Evolutionary conservation across 371 early-diverging fungal genomes (phyloP), one percentile per base, ranked within the genome.

Genomic region (Modicella reniformis): DNA sequence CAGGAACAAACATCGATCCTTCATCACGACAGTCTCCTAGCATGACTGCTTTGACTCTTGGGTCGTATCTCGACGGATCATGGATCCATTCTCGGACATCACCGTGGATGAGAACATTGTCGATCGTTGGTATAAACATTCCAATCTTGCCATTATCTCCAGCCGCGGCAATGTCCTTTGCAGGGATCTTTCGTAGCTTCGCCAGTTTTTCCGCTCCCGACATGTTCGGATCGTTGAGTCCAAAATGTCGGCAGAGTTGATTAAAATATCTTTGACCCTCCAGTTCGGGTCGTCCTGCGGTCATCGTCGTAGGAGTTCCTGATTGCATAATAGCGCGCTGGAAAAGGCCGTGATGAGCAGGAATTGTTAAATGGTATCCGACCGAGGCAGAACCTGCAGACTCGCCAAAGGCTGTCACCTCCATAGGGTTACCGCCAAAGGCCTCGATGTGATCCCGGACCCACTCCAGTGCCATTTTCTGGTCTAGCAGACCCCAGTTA

Each of bases 391-490:
- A 81, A 32, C 89, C 89, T 21, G 87, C 87, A 26, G 81, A 80
- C 62, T 89, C 75, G 7, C 88, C 89, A 40, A 72, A 81, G 25
- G 74, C 74, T 0, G 87, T 87, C 15, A 88, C 75, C 26, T 72
- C 62, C 41, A 58, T 66, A 3, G 87, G 76, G 61, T 89, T 80
- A 3, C 88, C 88, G 7, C 87, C 88, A 75, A 89, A 88, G 19
- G 74, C 75, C 12, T 21, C 64, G 40, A 89, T 86, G 62, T 88
- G 79, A 48, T 84, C 70, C 13, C 71, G 61, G 10, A 87, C 81
- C 88, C 88, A 88, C 50, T 79, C 65, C 26, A 86, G 59, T 0
- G 86, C 87, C 8, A 75, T 56, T 51, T 53, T 62, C 67, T 86
- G 85, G 61, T 88, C 87, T 48, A 75, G 59, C 3, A 87, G 57